Conservation (phyloP, 2,329 filamentous ascomycete genomes). For the Pseudogymnoascus verrucosus region DNA sequence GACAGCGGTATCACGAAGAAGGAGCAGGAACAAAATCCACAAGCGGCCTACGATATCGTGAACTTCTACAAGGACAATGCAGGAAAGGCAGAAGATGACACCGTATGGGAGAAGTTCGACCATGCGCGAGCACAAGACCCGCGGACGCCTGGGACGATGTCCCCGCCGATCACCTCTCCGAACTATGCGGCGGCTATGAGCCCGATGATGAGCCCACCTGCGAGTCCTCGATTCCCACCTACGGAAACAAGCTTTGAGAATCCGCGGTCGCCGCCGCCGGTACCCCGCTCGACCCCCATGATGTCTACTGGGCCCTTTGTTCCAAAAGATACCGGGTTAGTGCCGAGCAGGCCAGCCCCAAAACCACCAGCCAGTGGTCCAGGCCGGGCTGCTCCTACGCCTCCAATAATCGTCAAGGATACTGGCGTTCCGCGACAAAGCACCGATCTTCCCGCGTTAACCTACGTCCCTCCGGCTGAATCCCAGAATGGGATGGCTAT, state of each 20-base stretch:
- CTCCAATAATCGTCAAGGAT: slow-evolving; percentile 51
- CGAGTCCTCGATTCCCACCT: slow-evolving; percentile 79
- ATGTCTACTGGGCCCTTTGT: slow-evolving; percentile 25
- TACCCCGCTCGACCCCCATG: slow-evolving; percentile 48
- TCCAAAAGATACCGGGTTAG: slow-evolving; percentile 48
- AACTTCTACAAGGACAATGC: slow-evolving; percentile 95
- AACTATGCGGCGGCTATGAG: slow-evolving; percentile 50
- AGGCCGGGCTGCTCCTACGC: slow-evolving; percentile 47
- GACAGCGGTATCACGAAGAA: slow-evolving; percentile 95
- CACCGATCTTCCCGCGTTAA: slow-evolving; percentile 41
- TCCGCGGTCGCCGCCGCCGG: slow-evolving; percentile 82
- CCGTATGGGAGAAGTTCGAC: slow-evolving; percentile 93
- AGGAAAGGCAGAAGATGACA: slow-evolving; percentile 65
- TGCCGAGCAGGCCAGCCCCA: slow-evolving; percentile 79
- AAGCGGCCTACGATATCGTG: slow-evolving; percentile 92
- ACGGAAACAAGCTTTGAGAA: slow-evolving; percentile 97
- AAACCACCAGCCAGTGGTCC: slow-evolving; percentile 66
- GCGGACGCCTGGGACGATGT: slow-evolving; percentile 26
- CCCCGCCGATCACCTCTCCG: slow-evolving; percentile 39
- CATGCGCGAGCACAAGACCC: slow-evolving; percentile 60
- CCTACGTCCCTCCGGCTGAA: slow-evolving; percentile 24
- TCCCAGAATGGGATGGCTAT: slow-evolving; percentile 31
- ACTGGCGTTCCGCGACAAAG: slow-evolving; percentile 52
- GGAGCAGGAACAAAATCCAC: slow-evolving; percentile 90
- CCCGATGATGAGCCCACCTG: slow-evolving; percentile 66